These are phyloP conservation scores for Plasmodium sp. DNA, from an alignment of 169 alveolate species.

Conservation along the genomic window DNA sequence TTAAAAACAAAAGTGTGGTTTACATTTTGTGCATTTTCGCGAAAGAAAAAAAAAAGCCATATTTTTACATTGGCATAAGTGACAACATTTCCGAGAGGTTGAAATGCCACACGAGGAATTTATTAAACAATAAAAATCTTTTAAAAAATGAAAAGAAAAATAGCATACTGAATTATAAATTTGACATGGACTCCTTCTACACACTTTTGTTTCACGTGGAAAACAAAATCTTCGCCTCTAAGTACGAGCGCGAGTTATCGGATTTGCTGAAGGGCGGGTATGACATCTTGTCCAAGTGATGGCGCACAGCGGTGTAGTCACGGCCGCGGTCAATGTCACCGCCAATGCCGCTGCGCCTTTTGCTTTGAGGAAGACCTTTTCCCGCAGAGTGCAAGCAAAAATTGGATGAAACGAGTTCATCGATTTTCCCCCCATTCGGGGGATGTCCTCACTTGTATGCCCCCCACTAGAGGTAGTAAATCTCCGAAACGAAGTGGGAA, in stretches of 20 bases:
- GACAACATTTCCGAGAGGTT: conserved; percentile 73
- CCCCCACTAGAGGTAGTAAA: conserved; percentile 9
- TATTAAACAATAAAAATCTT: conserved; percentile 67
- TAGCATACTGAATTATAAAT: conserved; percentile 47
- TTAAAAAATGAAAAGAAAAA: conserved; percentile 62
- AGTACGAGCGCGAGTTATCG: conserved; percentile 50
- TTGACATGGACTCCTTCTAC: conserved; percentile 26
- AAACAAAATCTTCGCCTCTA: conserved; percentile 53
- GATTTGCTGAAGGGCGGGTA: conserved; percentile 10
- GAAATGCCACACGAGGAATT: conserved; percentile 63
- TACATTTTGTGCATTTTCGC: conserved; percentile 66
- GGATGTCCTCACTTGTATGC: not conserved
- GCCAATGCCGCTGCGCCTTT: not conserved
- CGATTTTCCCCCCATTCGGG: not conserved
- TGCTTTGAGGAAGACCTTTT: not conserved
- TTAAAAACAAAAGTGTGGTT: conserved; percentile 71
- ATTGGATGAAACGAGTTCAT: not conserved
- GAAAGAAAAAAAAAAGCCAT: conserved; percentile 22
- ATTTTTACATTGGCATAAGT: conserved; percentile 74
- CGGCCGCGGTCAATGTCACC: not conserved
- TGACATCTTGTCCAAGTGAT: conserved; percentile 42
- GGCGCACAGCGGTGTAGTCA: not conserved
- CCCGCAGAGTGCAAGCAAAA: not conserved
- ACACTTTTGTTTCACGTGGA: conserved; percentile 69
- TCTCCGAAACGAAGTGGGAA: conserved; percentile 36